A percentile compares a stretch with the other conserved stretches of the same genome.
These are phyloP conservation scores for Zygoascus hellenicus DNA, from an alignment of 1,139 yeast genomes.

Conservation along the genomic window DNA sequence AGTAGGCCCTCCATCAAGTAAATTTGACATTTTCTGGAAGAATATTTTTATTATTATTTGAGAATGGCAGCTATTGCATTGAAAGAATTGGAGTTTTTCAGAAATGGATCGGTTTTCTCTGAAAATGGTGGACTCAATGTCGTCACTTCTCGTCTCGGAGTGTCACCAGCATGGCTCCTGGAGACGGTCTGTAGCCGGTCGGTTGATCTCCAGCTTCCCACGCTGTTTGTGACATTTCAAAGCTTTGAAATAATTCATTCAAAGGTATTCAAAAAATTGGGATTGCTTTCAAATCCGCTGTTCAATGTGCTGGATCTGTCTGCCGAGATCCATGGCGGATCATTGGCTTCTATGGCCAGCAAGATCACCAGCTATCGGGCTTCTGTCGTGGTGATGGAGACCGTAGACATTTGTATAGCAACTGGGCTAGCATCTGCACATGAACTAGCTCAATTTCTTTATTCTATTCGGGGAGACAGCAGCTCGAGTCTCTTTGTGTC, in stretches of 20 bases:
- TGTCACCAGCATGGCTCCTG: conserved; percentile 63
- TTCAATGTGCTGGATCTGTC: conserved; percentile 29
- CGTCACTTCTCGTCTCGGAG: conserved; percentile 54
- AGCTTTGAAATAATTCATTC: conserved; percentile 27
- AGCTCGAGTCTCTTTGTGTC: conserved; percentile 24
- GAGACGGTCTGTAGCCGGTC: conserved; percentile 34
- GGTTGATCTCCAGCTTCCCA: conserved; percentile 3
- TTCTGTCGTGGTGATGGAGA: conserved; percentile 18
- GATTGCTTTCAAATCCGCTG: conserved; percentile 18
- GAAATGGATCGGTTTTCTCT: conserved; percentile 44
- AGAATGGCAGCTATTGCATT: conserved; percentile 9
- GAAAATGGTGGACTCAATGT: conserved; percentile 36
- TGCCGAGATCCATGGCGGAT: not conserved
- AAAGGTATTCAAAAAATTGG: conserved; percentile 26
- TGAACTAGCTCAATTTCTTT: conserved; percentile 10
- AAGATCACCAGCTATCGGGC: conserved; percentile 1
- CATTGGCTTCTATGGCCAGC: not conserved
- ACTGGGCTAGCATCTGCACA: conserved; percentile 9
- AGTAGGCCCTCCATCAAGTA: too few relatives aligned
- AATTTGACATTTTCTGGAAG: too few relatives aligned
- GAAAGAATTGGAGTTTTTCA: conserved; percentile 51
- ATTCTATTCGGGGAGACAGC: conserved; percentile 1
- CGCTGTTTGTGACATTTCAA: conserved; percentile 19
- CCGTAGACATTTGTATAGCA: conserved; percentile 39
- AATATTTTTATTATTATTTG: too few relatives aligned